phyloP scores from a whole-genome alignment of 352 stramenopile genomes.

The Pythium apleroticum region DNA sequence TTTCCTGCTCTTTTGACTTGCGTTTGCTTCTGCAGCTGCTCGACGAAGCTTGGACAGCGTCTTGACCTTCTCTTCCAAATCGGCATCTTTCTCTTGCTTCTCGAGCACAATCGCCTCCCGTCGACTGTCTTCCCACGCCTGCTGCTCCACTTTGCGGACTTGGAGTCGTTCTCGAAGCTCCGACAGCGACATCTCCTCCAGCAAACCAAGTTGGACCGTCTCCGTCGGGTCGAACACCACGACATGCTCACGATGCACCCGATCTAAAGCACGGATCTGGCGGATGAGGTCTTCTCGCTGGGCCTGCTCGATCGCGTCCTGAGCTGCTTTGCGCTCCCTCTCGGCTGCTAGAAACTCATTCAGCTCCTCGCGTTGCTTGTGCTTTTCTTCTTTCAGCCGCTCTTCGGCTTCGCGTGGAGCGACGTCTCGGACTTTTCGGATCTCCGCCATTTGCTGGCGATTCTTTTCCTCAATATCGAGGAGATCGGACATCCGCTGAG shows the following conservation, averaged over 20 bases:
- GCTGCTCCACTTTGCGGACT: constrained; percentile 71
- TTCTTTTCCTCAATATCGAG: constrained; percentile 53
- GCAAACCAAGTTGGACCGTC: constrained; percentile 77
- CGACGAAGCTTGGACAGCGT: constrained; percentile 72
- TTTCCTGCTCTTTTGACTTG: constrained; percentile 45
- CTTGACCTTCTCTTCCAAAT: constrained; percentile 71
- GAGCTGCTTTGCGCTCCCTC: constrained; percentile 49
- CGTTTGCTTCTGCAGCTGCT: constrained; percentile 67
- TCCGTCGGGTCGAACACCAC: constrained; percentile 91
- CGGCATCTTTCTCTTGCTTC: constrained; percentile 79
- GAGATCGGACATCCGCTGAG: constrained; percentile 63
- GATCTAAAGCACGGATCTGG: constrained; percentile 80
- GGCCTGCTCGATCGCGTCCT: constrained; percentile 68
- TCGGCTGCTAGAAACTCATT: constrained; percentile 65
- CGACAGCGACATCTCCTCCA: constrained; percentile 92
- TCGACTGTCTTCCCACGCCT: constrained; percentile 62
- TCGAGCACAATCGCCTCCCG: constrained; percentile 66
- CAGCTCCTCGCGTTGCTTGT: constrained; percentile 58
- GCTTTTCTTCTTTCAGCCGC: constrained; percentile 58
- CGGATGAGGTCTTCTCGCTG: constrained; percentile 85
- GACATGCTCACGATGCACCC: constrained; percentile 78
- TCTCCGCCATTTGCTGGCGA: constrained; percentile 50
- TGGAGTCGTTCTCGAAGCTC: constrained; percentile 85
- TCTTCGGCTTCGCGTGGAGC: constrained; percentile 79
- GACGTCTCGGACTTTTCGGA: constrained; percentile 77